These are phyloP conservation scores for Exutisphaerella laricina DNA, from an alignment of 2,329 filamentous ascomycete species.

Conservation along the genomic window DNA sequence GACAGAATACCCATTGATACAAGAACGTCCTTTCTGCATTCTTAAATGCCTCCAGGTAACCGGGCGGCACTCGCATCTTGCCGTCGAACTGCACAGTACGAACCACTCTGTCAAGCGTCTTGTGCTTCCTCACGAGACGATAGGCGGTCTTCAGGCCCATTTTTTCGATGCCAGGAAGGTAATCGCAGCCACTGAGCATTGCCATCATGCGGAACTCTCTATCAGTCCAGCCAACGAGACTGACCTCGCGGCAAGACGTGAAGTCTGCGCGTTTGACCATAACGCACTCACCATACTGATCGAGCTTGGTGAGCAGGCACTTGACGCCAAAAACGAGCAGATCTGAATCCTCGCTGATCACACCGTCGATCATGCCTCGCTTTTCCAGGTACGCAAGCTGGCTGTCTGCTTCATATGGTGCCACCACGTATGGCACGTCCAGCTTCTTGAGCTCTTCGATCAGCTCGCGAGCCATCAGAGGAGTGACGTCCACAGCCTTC, in stretches of 20 bases:
- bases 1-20: constrained; percentile 92
- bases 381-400: constrained; percentile 91
- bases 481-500: constrained; percentile 92
- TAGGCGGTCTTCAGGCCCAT: constrained; percentile 93
- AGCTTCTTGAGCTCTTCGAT: constrained; percentile 86
- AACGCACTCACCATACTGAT: constrained; percentile 86
- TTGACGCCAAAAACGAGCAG: constrained; percentile 91
- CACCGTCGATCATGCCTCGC: constrained; percentile 75
- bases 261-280: constrained; percentile 90
- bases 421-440: constrained; percentile 80
- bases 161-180: constrained; percentile 76
- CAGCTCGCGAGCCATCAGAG: constrained; percentile 85
- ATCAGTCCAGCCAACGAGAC: constrained; percentile 86
- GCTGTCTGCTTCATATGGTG: constrained; percentile 96
- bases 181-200: constrained; percentile 94
- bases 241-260: constrained; percentile 79
- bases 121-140: constrained; percentile 82
- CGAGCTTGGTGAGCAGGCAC: constrained; percentile 84
- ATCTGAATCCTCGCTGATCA: constrained; percentile 95
- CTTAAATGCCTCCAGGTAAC: constrained; percentile 74
- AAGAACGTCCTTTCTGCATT: constrained; percentile 90
- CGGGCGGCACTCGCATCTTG: constrained; percentile 71
- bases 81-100: constrained; percentile 84
- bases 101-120: constrained; percentile 75
- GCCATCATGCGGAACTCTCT: constrained; percentile 90